Evolutionary conservation across 768 basidiomycete genomes (phyloP).

Genomic region (Leccinellum luteum): DNA sequence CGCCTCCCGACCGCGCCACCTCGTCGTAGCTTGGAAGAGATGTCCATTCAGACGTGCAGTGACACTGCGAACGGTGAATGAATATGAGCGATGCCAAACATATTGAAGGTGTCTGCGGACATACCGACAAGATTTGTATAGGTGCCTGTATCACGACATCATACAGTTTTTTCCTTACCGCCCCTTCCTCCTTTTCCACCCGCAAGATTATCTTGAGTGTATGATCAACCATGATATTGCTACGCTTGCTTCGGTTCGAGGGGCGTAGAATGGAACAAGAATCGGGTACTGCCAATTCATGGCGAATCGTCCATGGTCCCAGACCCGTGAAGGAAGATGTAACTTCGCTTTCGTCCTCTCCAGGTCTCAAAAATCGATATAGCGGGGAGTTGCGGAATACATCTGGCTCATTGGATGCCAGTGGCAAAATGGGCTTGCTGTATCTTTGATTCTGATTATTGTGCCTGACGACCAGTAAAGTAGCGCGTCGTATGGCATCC

Average conservation of each 20-base stretch:
- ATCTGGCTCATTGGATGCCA: conserved; percentile 65
- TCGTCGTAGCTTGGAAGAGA: conserved; percentile 75
- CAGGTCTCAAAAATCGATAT: conserved; percentile 44
- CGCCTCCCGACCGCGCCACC: conserved; percentile 11
- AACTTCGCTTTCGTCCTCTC: conserved; percentile 53
- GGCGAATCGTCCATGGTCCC: conserved; percentile 86
- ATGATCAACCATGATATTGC: conserved; percentile 76
- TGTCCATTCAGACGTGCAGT: conserved; percentile 77
- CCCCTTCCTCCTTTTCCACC: conserved; percentile 72
- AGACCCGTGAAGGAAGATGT: conserved; percentile 65
- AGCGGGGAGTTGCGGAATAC: conserved; percentile 69
- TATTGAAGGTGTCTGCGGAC: conserved; percentile 25
- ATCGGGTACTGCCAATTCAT: conserved; percentile 64
- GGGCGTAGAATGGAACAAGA: conserved; percentile 64
- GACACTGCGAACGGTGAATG: conserved; percentile 48
- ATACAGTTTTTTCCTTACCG: conserved; percentile 75
- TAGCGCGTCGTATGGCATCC: conserved; percentile 58
- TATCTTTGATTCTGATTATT: conserved; percentile 40
- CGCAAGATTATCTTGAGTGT: conserved; percentile 78
- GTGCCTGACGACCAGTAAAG: conserved; percentile 61
- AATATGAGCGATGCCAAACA: not conserved
- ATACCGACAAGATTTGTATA: conserved; percentile 82
- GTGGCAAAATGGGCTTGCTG: conserved; percentile 69
- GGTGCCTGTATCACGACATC: conserved; percentile 87
- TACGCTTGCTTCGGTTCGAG: conserved; percentile 58